Conservation (phyloP, 225 moss, liverwort and hornwort genomes). For the Polytrichum formosum region DNA sequence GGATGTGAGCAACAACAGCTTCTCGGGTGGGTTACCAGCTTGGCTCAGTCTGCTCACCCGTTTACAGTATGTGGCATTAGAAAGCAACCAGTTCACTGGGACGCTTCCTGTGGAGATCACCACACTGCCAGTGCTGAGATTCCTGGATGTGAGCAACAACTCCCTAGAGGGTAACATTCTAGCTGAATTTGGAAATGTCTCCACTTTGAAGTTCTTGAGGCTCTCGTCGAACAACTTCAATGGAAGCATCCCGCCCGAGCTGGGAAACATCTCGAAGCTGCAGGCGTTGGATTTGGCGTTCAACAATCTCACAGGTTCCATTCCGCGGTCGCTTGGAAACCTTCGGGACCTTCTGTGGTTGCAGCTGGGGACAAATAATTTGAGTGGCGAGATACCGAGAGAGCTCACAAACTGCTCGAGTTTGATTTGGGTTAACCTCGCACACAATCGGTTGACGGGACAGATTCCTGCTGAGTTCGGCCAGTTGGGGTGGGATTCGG, state of each 20-base stretch:
- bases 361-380: constrained; percentile 31
- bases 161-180: constrained; percentile 21
- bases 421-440: constrained; percentile 46
- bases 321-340: constrained; percentile 37
- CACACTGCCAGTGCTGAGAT: constrained; percentile 17
- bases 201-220: constrained; percentile 29
- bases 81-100: constrained; percentile 29
- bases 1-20: constrained; percentile 36
- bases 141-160: constrained; percentile 44
- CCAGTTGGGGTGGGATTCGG: constrained; percentile 26
- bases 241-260: constrained; percentile 31
- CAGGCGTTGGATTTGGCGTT: constrained; percentile 46
- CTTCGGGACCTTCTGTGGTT: constrained; percentile 48
- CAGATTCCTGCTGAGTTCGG: constrained; percentile 23
- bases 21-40: constrained; percentile 31
- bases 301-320: constrained; percentile 32
- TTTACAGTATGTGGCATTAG: constrained; percentile 25
- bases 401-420: constrained; percentile 44
- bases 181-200: constrained; percentile 21
- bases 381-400: constrained; percentile 31
- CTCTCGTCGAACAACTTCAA: constrained; percentile 33
- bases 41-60: constrained; percentile 28
- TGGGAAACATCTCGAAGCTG: constrained; percentile 23
- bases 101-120: constrained; percentile 34
- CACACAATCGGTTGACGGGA: constrained; percentile 23